Conservation (phyloP, 2,329 filamentous ascomycete genomes). For the Cadophora luteo-olivacea region DNA sequence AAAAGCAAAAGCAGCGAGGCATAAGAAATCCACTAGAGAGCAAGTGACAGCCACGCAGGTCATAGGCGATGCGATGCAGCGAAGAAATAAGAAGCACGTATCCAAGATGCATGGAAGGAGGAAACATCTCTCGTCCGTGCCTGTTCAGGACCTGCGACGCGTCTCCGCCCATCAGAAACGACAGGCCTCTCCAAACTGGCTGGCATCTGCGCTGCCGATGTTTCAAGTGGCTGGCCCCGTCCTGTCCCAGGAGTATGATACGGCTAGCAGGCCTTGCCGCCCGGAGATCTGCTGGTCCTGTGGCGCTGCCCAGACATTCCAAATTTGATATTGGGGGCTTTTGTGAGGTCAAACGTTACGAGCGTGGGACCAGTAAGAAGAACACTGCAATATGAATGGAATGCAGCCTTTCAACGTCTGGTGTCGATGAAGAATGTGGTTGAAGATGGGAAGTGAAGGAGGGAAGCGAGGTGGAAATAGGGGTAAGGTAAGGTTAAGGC, state of each 20-base stretch:
- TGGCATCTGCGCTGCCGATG: constrained; percentile 1
- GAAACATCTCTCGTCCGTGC: constrained; percentile 15
- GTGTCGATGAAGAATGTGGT: background rate
- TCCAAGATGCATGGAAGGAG: background rate
- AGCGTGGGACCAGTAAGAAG: background rate
- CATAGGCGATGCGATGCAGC: background rate
- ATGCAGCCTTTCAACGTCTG: background rate
- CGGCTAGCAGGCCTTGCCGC: constrained; percentile 1
- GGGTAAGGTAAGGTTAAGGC: background rate
- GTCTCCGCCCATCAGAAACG: constrained; percentile 18
- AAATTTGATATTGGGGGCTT: background rate
- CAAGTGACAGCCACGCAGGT: background rate
- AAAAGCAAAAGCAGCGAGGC: background rate
- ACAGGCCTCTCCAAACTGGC: background rate
- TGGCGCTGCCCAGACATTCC: background rate
- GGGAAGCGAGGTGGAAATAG: constrained; percentile 1
- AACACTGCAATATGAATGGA: background rate
- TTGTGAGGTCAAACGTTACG: background rate
- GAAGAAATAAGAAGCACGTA: background rate
- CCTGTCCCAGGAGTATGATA: constrained; percentile 1
- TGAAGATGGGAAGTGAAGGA: background rate
- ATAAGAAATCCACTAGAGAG: background rate
- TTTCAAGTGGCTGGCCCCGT: constrained; percentile 8
- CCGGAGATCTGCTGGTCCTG: constrained; percentile 10
- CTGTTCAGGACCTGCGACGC: constrained; percentile 12